Conservation (phyloP, 805 yeast species). For the Candida insectorum region DNA sequence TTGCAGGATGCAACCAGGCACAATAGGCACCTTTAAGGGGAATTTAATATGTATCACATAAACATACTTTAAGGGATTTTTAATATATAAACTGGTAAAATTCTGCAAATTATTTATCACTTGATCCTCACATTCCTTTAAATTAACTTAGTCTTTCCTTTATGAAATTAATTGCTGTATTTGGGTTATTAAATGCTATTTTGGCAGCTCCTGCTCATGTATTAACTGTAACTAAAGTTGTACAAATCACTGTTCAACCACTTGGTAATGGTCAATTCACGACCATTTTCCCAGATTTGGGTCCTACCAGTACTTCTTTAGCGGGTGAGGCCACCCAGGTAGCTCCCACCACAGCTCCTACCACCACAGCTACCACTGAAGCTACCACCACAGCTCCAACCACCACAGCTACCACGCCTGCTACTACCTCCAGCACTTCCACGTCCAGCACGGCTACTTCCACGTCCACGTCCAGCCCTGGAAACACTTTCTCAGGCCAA, state of each 20-base stretch:
- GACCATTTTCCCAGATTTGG: too few species aligned
- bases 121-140: constrained; percentile 4
- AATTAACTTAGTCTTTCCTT: constrained; percentile 4
- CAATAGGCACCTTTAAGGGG: too few species aligned
- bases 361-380: constrained; percentile 6
- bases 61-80: too few species aligned
- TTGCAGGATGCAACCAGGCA: too few species aligned
- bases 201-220: constrained; percentile 27
- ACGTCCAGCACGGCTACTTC: constrained; percentile 11
- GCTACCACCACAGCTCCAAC: constrained; percentile 8
- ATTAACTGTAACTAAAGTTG: constrained; percentile 21
- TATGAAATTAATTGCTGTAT: constrained; percentile 10
- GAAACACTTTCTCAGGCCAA: constrained; percentile 18
- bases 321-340: too few species aligned
- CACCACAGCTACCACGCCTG: constrained; percentile 6
- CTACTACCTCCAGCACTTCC: constrained; percentile 7
- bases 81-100: too few species aligned
- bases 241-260: constrained; percentile 18
- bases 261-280: too few species aligned
- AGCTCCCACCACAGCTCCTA: constrained; percentile 7
- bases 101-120: too few species aligned
- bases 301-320: too few species aligned
- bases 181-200: constrained; percentile 16
- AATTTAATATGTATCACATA: too few species aligned
- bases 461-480: constrained; percentile 7